phyloP scores from a whole-genome alignment of 2,329 filamentous ascomycete genomes.

The Daldinia sp. region DNA sequence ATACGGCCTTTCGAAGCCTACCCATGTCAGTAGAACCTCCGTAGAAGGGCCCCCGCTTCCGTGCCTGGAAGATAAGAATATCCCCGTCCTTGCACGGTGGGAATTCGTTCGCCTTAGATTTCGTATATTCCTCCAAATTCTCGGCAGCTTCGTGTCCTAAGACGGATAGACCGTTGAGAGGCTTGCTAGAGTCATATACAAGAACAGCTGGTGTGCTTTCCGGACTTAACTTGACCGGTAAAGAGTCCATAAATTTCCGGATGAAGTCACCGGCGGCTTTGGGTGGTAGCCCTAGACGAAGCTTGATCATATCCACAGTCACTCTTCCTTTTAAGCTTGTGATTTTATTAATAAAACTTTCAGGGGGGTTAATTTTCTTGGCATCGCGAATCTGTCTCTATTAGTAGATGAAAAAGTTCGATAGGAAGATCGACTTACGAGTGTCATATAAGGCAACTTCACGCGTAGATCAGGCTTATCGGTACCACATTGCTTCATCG shows the following conservation, averaged over 20 bases:
- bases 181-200: slow-evolving; percentile 75
- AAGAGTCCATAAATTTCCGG: slow-evolving; percentile 73
- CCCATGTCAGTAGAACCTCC: slow-evolving; percentile 78
- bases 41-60: slow-evolving; percentile 67
- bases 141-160: slow-evolving; percentile 45
- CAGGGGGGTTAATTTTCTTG: slow-evolving; percentile 64
- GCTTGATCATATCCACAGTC: slow-evolving; percentile 77
- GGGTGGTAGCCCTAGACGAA: slow-evolving; percentile 59
- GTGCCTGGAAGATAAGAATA: slow-evolving; percentile 82
- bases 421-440: slow-evolving; percentile 54
- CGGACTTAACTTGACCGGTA: slow-evolving; percentile 66
- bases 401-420: slow-evolving; percentile 33
- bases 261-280: slow-evolving; percentile 54
- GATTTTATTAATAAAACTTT: slow-evolving; percentile 77
- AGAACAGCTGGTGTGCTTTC: slow-evolving; percentile 84
- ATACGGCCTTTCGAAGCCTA: slow-evolving; percentile 73
- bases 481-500: slow-evolving; percentile 82
- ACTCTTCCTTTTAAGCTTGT: slow-evolving; percentile 68
- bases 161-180: slow-evolving; percentile 75
- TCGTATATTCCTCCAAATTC: slow-evolving; percentile 35
- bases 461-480: slow-evolving; percentile 94
- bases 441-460: slow-evolving; percentile 53
- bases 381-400: slow-evolving; percentile 68
- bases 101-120: slow-evolving; percentile 24
- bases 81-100: slow-evolving; percentile 71